Conservation (phyloP, 208 protist species). For the Perkinsela sp. region DNA sequence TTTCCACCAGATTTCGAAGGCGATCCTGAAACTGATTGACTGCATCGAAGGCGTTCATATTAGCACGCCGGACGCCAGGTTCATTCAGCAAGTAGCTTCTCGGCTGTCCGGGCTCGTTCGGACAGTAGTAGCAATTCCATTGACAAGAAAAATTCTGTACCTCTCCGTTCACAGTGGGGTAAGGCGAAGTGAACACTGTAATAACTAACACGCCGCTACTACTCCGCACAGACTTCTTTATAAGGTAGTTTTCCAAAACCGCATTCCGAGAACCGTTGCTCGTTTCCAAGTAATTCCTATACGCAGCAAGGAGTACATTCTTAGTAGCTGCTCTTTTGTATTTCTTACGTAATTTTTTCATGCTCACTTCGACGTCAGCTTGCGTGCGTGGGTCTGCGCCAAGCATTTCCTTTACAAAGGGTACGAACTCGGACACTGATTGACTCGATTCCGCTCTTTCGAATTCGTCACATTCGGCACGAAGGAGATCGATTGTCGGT, state of each 20-base stretch:
- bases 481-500: background rate
- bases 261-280: conserved; percentile 5
- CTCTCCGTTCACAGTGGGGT: conserved; percentile 13
- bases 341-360: conserved; percentile 25
- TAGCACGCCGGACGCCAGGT: conserved; percentile 50
- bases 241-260: conserved; percentile 21
- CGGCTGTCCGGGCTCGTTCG: conserved; percentile 60
- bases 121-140: conserved; percentile 75
- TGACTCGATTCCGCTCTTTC: background rate
- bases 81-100: conserved; percentile 60
- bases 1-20: conserved; percentile 29
- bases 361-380: conserved; percentile 10
- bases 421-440: background rate
- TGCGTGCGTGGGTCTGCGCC: conserved; percentile 7
- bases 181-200: conserved; percentile 61
- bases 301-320: conserved; percentile 31
- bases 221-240: conserved; percentile 44
- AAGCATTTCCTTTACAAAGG: conserved; percentile 16
- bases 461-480: background rate
- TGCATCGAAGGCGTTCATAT: conserved; percentile 36
- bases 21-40: conserved; percentile 45
- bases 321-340: conserved; percentile 28
- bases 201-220: conserved; percentile 65
- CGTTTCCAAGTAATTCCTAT: conserved; percentile 14
- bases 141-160: conserved; percentile 53